Conservation (phyloP, 345 rosid species). For the Laguncularia racemosa region DNA sequence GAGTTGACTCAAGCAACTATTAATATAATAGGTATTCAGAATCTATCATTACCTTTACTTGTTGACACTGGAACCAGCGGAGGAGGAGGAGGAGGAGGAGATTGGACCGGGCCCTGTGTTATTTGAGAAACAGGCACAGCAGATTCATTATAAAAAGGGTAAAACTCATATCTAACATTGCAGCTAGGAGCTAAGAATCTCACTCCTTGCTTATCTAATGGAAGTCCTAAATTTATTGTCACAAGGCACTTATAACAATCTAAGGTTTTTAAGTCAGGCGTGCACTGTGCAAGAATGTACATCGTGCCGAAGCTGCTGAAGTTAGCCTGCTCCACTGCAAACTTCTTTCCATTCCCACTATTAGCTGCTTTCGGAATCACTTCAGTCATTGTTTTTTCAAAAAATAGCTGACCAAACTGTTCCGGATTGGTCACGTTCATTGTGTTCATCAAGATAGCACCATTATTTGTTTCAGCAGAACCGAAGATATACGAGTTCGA, state of each 20-base stretch:
- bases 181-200: conserved; percentile 31
- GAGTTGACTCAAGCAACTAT: conserved; percentile 12
- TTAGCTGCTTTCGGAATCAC: conserved; percentile 7
- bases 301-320: conserved; percentile 14
- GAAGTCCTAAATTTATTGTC: conserved; percentile 8
- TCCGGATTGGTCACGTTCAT: conserved; percentile 4
- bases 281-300: conserved; percentile 45
- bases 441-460: neutral
- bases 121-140: conserved; percentile 3
- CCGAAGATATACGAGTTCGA: conserved; percentile 6
- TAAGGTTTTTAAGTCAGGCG: conserved; percentile 26
- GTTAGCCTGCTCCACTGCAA: conserved; percentile 14
- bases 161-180: conserved; percentile 30
- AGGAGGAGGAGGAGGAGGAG: neutral
- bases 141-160: conserved; percentile 26
- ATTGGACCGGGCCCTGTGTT: conserved; percentile 4
- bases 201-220: conserved; percentile 19
- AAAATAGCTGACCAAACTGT: conserved; percentile 9
- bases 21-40: neutral
- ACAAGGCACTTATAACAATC: conserved; percentile 31
- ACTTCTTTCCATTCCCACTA: conserved; percentile 21
- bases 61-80: neutral
- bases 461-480: neutral
- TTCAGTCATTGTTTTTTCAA: conserved; percentile 3
- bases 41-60: conserved; percentile 2